Evolutionary conservation across 371 early-diverging fungal species (phyloP).

Genomic region (Apophysomyces variabilis): DNA sequence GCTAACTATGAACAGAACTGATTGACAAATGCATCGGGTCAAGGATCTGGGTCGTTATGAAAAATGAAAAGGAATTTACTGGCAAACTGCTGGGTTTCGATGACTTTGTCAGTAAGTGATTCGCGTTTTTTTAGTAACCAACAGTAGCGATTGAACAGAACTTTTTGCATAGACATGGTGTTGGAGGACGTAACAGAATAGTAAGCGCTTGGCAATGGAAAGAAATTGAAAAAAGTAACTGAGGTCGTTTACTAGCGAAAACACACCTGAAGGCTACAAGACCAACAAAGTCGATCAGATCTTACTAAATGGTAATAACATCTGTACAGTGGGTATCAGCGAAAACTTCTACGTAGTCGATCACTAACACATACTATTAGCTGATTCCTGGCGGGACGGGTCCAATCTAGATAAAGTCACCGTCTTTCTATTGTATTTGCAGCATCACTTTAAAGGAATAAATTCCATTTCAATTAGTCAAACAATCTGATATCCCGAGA

Average conservation of each 20-base stretch:
- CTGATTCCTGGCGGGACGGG: conserved; percentile 50
- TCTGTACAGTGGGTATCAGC: conserved; percentile 82
- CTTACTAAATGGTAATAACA: conserved; percentile 94
- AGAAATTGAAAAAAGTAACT: not conserved
- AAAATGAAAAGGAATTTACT: conserved; percentile 93
- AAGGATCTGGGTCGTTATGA: conserved; percentile 96
- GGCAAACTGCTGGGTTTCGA: conserved; percentile 97
- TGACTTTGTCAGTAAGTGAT: conserved; percentile 91
- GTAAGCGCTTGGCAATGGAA: conserved; percentile 28
- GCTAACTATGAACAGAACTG: conserved; percentile 67
- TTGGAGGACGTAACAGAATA: conserved; percentile 91
- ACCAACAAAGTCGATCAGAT: conserved; percentile 84
- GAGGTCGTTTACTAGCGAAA: conserved; percentile 58
- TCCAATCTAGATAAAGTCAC: conserved; percentile 7
- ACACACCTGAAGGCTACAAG: conserved; percentile 77
- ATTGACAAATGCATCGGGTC: conserved; percentile 98
- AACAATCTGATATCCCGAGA: no score
- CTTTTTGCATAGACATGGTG: conserved; percentile 82
- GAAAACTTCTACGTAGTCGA: not conserved
- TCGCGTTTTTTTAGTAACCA: not conserved
- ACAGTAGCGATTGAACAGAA: not conserved
- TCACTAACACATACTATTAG: conserved; percentile 21
- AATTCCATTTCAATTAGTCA: no score
- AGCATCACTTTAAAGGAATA: no score
- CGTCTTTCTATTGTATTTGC: no score